Base-by-base conservation (phyloP, 306 rosid species). In the Glycine tomentella region DNA sequence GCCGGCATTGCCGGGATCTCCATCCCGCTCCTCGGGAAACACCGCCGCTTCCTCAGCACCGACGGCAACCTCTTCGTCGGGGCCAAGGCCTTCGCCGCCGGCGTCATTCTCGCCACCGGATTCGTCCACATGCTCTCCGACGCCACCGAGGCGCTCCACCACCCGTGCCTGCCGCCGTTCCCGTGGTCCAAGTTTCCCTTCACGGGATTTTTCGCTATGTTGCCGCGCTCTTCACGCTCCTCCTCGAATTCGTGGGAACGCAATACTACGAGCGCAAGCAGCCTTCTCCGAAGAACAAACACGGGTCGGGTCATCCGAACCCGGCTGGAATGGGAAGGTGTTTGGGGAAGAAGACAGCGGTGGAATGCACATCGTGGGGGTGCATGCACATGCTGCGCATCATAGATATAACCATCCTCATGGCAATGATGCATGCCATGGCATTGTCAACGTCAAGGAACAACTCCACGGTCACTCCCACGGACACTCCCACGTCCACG, bases 381-480 rank as follows among this genome's bases (percentile, higher is more conserved):
- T 96, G 91, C 99, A 90, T 78, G 99, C 98, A 5, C 99, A 96
- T 66, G 97, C 91, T 3, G 98, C 93, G 42, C 99, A 92, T 74
- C 97, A 96, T 75, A 76, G 92, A 25, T 98, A 93, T 16, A 90
- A 67, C 77, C 98, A 95, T 46, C 78, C 92, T 2, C 92, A 86
- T 2, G 97, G 94, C 9, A 85, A 87, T 36, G 97, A 88, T 0
- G 84, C 92, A 1, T 95, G 98, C 20, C 90, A 88, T 1, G 92
- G 84, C 42, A 55, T 10, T 13, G 69, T 92, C 6, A 75, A 68
- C 75, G 57, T 69, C 71, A 82, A 48, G 69, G 81, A 78, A 25
- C 94, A 88, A 56, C 4, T 9, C 4, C 97, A 90, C 45, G 38
- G 38, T 2, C 68, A 12, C 7, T 76, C 1, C 42, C 42, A 38